Base-by-base conservation (phyloP, 257 asterid genomes). In the Buddleja alternifolia region DNA sequence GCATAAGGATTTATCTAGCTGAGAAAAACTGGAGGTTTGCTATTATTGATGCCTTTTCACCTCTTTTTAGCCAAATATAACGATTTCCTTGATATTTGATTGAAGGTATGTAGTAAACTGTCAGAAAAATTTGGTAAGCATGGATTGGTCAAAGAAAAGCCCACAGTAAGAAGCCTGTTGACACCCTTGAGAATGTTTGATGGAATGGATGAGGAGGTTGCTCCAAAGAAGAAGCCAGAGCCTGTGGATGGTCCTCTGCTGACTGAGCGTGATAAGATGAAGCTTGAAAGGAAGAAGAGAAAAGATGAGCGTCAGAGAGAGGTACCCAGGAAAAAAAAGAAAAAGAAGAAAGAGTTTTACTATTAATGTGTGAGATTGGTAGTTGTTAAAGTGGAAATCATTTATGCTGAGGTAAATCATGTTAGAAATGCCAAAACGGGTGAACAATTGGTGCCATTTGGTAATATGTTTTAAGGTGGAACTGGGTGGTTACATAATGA, bases 291-390 rank as follows among this genome's bases (percentile, higher is more conserved):
- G 88, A 87, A 82, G 84, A 93, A 93, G 85, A 85, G 99, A 79
- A 93, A 93, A 78, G 99, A 93, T 1, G 99, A 93, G 29, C 90
- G 96, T 7, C 88, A 88, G 77, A 87, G 99, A 84, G 99, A 93
- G 98, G 98, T 93, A 80, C 50, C 14, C 2, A 29, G 34, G 5
- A 29, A 29, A 29, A 29, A 29, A 5, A 29, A 41, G 48, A 12
- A 19, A 66, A 32, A n/a, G n/a, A n/a, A n/a, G n/a, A 10, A 46
- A 54, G 20, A 44, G 54, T 48, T 39, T 10, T 39, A 34, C 10
- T 15, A 39, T 17, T 44, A 15, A 20, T 56, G 29, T 37, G 58
- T 54, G 59, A 39, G 47, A 60, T 55, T 61, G 53, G 37, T 12
- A 60, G 17, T 54, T 11, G 29, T 53, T 60, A 19, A 46, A 59